Base-by-base conservation (phyloP, 169 alveolate genomes). In the Plasmodium malariae region DNA sequence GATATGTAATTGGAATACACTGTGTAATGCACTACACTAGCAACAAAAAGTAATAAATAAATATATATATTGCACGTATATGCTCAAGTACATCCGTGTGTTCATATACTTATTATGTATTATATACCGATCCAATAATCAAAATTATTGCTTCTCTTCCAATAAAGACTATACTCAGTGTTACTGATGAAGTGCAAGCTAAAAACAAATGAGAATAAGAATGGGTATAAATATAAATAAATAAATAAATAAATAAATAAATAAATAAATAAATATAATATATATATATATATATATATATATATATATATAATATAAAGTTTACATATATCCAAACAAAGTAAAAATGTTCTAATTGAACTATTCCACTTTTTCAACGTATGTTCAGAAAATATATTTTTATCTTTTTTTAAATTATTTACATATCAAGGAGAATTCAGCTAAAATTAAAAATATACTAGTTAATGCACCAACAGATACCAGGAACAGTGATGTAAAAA, bases 81-180 rank as follows among this genome's bases (percentile, higher is more conserved):
- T 55, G 5, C 5, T 40, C 9, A 36, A 24, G 19, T 32, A 5
- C 62, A 11, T n/a, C 6, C 14, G 62, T 19, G 14, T 51, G 62
- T n/a, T 14, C 40, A n/a, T 48, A 55, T 36, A 17, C 7, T 3
- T n/a, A n/a, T n/a, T n/a, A n/a, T n/a, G n/a, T n/a, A 45, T 11
- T 1, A 45, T 51, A 1, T 26, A 76, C 88, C 76, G 88, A 76
- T 76, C 88, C 88, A 60, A 76, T 76, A 40, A 76, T 60, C 51
- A 76, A 62, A 62, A 76, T 48, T 32, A 76, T 59, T 37, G 88
- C 88, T n/a, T 76, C 88, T 60, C 88, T 76, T 51, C 88, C 88
- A 24, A 76, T 76, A 62, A 59, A 76, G 45, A 76, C 65, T 40
- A 76, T 59, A 76, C 88, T 76, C 28, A 76, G 70, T 19, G 88